Evolutionary conservation across 345 rosid genomes (phyloP).

Genomic region (Hevea brasiliensis): DNA sequence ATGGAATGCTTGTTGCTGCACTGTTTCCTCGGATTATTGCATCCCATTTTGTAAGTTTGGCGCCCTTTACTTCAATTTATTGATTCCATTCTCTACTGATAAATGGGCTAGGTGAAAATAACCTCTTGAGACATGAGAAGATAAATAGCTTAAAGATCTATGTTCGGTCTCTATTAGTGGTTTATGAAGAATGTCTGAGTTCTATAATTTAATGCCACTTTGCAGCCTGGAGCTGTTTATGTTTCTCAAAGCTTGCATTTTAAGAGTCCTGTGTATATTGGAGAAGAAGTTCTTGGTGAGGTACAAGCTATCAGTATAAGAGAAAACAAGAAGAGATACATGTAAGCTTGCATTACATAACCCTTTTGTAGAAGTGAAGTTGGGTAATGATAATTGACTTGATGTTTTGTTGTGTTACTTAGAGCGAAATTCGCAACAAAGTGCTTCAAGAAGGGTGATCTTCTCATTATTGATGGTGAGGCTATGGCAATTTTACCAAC

Average conservation of each 20-base stretch:
- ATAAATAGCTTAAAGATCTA: neutral
- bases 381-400: neutral
- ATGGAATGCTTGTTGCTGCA: conserved; percentile 87
- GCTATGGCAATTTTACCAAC: conserved; percentile 62
- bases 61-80: neutral
- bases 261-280: conserved; percentile 67
- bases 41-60: conserved; percentile 60
- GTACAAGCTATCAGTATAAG: conserved; percentile 54
- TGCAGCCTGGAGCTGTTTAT: conserved; percentile 85
- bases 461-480: conserved; percentile 70
- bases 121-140: too few relatives aligned
- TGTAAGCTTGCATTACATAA: conserved; percentile 42
- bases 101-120: too few relatives aligned
- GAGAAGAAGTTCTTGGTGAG: conserved; percentile 61
- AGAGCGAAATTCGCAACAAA: conserved; percentile 78
- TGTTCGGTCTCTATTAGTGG: neutral
- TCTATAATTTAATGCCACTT: neutral
- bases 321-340: conserved; percentile 53
- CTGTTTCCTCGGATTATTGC: conserved; percentile 81
- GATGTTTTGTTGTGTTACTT: conserved; percentile 6
- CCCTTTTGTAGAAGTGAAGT: neutral
- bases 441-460: conserved; percentile 60
- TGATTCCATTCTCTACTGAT: neutral
- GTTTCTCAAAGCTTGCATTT: conserved; percentile 79
- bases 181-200: conserved; percentile 2